phyloP scores from a whole-genome alignment of 129 eudicot genomes.

The Artemisia tridentata region DNA sequence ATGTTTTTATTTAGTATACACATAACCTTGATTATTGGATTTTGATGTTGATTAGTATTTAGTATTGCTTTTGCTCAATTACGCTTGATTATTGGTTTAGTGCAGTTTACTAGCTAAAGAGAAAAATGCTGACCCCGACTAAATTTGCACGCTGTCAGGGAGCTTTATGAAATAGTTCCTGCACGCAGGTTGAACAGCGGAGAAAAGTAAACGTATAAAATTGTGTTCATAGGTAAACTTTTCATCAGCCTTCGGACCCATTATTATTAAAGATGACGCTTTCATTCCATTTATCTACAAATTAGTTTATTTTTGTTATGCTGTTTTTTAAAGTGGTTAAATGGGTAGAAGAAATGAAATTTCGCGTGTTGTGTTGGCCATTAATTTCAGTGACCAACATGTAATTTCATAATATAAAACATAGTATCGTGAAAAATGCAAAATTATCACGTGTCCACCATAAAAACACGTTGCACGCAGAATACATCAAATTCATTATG shows the following conservation, averaged over 20 bases:
- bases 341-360: not conserved
- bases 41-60: too few species aligned
- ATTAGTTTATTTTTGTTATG: not conserved
- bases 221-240: constrained; percentile 70
- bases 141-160: constrained; percentile 73
- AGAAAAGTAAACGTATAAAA: constrained; percentile 59
- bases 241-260: not conserved
- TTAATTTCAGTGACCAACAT: too few species aligned
- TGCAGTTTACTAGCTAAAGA: not conserved
- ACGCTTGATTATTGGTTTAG: not conserved
- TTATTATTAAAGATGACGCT: constrained; percentile 1
- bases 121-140: not conserved
- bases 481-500: constrained; percentile 1
- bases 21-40: too few species aligned
- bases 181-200: constrained; percentile 63
- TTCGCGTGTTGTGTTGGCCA: too few species aligned
- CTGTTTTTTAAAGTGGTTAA: not conserved
- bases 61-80: too few species aligned
- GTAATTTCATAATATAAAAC: too few species aligned
- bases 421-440: too few species aligned
- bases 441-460: too few species aligned
- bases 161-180: constrained; percentile 85
- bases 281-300: not conserved
- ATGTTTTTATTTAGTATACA: too few species aligned
- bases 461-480: constrained; percentile 1